Conservation (phyloP, 768 basidiomycete genomes). For the Rhizopogon vinicolor region DNA sequence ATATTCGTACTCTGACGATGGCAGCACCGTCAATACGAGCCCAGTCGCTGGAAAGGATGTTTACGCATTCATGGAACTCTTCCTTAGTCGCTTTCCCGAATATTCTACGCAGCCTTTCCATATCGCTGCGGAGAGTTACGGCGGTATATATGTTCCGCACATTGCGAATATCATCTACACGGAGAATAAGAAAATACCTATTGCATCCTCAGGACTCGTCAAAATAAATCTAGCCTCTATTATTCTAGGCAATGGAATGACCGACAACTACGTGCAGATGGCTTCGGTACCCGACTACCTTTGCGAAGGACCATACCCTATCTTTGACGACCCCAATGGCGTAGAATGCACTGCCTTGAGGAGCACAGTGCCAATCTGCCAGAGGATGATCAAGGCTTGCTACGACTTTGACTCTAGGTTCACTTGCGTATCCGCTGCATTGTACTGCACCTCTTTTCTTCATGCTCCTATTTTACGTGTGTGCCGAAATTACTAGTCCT, state of each 20-base stretch:
- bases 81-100: slow-evolving; percentile 71
- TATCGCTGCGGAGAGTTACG: slow-evolving; percentile 76
- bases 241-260: slow-evolving; percentile 84
- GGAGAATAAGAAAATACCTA: slow-evolving; percentile 59
- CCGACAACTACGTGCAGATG: slow-evolving; percentile 81
- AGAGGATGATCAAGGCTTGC: slow-evolving; percentile 68
- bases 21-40: slow-evolving; percentile 69
- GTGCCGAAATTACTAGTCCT: slow-evolving; percentile 17
- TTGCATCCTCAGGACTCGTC: slow-evolving; percentile 42
- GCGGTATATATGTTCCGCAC: slow-evolving; percentile 79
- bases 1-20: slow-evolving; percentile 79
- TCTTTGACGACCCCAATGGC: slow-evolving; percentile 68
- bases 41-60: slow-evolving; percentile 90
- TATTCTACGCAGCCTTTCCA: slow-evolving; percentile 72
- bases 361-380: slow-evolving; percentile 67
- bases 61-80: slow-evolving; percentile 78
- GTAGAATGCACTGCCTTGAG: slow-evolving; percentile 62
- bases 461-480: slow-evolving; percentile 65
- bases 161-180: slow-evolving; percentile 80
- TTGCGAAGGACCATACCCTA: slow-evolving; percentile 77
- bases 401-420: slow-evolving; percentile 55
- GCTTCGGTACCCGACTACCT: slow-evolving; percentile 77
- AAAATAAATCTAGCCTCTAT: slow-evolving; percentile 80
- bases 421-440: slow-evolving; percentile 65
- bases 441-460: slow-evolving; percentile 79